Percentiles rank a stretch among this genome's conserved stretches.
Conservation (phyloP, 768 basidiomycete genomes). For the Collybiopsis confluens region DNA sequence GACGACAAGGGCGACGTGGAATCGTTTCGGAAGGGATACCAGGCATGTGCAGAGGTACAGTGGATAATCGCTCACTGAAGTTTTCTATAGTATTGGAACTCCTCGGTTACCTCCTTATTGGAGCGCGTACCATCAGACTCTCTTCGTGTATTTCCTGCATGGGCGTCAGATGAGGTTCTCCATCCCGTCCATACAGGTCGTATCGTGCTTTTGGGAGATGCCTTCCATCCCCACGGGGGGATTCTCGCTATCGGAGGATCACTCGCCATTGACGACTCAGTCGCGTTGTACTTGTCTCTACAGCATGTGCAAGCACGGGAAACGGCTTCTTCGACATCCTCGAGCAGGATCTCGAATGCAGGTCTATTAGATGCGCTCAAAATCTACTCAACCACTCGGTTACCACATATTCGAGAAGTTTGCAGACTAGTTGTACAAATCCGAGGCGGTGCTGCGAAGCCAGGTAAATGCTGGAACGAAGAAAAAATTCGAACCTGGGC, state of each 20-base stretch:
- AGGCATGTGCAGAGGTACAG: not conserved
- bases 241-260: not conserved
- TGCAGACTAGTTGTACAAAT: not conserved
- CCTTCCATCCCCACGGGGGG: constrained; percentile 3
- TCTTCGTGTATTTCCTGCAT: not conserved
- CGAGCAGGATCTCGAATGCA: not conserved
- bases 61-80: not conserved
- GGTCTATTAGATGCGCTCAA: not conserved
- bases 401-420: not conserved
- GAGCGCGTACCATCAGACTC: not conserved
- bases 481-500: not conserved
- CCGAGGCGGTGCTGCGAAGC: not conserved
- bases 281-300: not conserved
- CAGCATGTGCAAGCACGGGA: not conserved
- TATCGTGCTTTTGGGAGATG: constrained; percentile 1
- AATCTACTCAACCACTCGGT: constrained; percentile 1
- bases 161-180: not conserved
- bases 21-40: not conserved
- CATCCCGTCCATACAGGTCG: not conserved
- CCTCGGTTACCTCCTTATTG: not conserved
- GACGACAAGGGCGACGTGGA: not conserved
- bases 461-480: not conserved
- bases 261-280: constrained; percentile 1
- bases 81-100: not conserved
- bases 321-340: not conserved